Evolutionary conservation across 2,329 filamentous ascomycete species (phyloP), one percentile per base, ranked within the genome.

Genomic region (Diplocarpon mali): DNA sequence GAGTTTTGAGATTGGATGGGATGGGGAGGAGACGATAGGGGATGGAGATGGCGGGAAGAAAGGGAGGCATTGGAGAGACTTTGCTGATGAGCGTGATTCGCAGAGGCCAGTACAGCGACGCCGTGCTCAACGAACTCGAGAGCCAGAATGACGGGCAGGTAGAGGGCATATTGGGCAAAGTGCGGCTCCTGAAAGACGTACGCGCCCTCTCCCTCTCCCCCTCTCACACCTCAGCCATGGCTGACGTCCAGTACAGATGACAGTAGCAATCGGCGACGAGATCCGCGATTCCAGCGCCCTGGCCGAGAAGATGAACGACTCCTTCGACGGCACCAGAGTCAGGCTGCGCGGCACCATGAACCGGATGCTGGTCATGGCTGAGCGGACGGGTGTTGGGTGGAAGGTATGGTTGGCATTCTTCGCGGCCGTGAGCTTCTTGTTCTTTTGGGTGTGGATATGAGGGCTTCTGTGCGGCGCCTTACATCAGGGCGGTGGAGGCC

Each of bases 381-480:
- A 96, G 68, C 75, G 80, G 58, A 94, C 89, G 2, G 92, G 92
- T n/a, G 82, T 98, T 9, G 83, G 88, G 59, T 98, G 92, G 92
- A 90, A 78, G 66, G 84, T 89, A 46, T 98, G 92, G 92, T 64
- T 95, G 41, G 73, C 70, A 35, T 98, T 98, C 67, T 95, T 98
- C 63, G 72, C 78, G 5, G 84, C 80, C 30, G 85, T 96, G 14
- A 76, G 83, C 51, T 62, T 90, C 44, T 64, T 96, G 54, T 98
- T 98, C 65, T 77, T 79, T 55, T 98, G 90, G 64, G 90, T 96
- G 47, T 95, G 90, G 89, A 65, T 92, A 85, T 59, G 20, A 90
- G 63, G 73, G 36, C 20, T 32, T 10, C 9, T 32, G 30, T 32
- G 5, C 30, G 4, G 11, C 11, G 30, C 30, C n/a, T 14, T 14